Conservation (phyloP, 1,284 basidiomycete species). For the Retiboletus fuscus region DNA sequence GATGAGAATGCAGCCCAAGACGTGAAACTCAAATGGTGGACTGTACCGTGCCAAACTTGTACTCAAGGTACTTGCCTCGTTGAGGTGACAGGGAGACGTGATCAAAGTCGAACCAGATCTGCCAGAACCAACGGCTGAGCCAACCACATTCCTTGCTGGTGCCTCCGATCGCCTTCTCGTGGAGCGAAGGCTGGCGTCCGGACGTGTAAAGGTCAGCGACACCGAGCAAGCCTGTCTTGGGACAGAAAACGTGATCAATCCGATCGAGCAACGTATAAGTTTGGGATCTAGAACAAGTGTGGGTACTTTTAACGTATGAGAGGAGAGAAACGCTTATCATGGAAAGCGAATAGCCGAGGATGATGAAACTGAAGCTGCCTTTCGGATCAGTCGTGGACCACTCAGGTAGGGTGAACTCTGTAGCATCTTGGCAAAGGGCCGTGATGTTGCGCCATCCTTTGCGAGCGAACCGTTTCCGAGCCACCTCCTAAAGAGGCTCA, state of each 20-base stretch:
- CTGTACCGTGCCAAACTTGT: constrained; percentile 79
- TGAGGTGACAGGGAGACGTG: constrained; percentile 80
- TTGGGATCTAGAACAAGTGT: constrained; percentile 65
- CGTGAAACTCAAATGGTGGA: constrained; percentile 5
- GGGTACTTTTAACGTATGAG: neutral
- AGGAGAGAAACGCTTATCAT: constrained; percentile 60
- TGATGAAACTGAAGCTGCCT: constrained; percentile 71
- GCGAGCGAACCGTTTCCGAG: constrained; percentile 73
- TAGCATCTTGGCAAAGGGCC: constrained; percentile 82
- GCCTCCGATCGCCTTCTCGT: constrained; percentile 78
- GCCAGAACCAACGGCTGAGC: constrained; percentile 86
- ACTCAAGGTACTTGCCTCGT: constrained; percentile 81
- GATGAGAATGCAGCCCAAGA: constrained; percentile 12
- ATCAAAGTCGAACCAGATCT: constrained; percentile 85
- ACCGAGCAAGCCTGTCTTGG: constrained; percentile 72
- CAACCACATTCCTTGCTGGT: constrained; percentile 77
- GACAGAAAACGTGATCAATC: constrained; percentile 76
- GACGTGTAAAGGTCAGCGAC: constrained; percentile 89
- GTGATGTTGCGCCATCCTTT: constrained; percentile 84
- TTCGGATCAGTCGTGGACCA: constrained; percentile 65
- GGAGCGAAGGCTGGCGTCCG: constrained; percentile 64
- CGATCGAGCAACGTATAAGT: constrained; percentile 76
- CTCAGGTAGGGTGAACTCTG: constrained; percentile 73
- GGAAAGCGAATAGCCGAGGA: constrained; percentile 79
- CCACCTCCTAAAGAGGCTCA: constrained; percentile 80